phyloP scores from a whole-genome alignment of 1,284 basidiomycete genomes.

The Irpex sp. region DNA sequence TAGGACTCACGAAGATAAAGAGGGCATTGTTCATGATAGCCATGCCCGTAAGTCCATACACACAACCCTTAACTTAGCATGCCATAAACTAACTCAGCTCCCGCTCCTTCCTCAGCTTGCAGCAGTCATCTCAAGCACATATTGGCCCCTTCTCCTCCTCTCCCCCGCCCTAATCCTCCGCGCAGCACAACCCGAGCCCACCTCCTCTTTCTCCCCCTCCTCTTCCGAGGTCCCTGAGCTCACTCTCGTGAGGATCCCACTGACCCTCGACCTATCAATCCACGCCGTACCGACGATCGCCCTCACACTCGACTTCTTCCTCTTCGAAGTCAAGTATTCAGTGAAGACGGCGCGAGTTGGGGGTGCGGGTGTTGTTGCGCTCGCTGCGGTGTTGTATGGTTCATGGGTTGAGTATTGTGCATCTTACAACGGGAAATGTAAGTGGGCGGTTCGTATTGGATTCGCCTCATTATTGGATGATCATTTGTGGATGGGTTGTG shows the following conservation, averaged over 20 bases:
- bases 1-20: slow-evolving; percentile 45
- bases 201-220: slow-evolving; percentile 20
- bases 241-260: slow-evolving; percentile 44
- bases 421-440: slow-evolving; percentile 58
- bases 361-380: slow-evolving; percentile 41
- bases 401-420: slow-evolving; percentile 72
- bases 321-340: slow-evolving; percentile 61
- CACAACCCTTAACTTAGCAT: background rate
- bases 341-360: slow-evolving; percentile 38
- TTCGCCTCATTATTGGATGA: too few species aligned
- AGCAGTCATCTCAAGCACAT: slow-evolving; percentile 68
- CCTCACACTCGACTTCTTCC: slow-evolving; percentile 68
- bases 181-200: slow-evolving; percentile 15
- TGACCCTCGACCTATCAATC: slow-evolving; percentile 61
- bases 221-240: slow-evolving; percentile 32
- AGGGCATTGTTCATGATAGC: slow-evolving; percentile 57
- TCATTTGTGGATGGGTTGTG: too few species aligned
- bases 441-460: slow-evolving; percentile 25
- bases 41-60: slow-evolving; percentile 45
- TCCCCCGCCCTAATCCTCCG: slow-evolving; percentile 52
- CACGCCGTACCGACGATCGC: slow-evolving; percentile 63
- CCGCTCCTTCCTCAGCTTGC: slow-evolving; percentile 40
- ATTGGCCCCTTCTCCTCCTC: slow-evolving; percentile 61
- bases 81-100: too few species aligned
- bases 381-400: slow-evolving; percentile 52